These are phyloP conservation scores for Backusella tuberculispora DNA, from an alignment of 192 early-diverging fungal species.

Conservation along the genomic window DNA sequence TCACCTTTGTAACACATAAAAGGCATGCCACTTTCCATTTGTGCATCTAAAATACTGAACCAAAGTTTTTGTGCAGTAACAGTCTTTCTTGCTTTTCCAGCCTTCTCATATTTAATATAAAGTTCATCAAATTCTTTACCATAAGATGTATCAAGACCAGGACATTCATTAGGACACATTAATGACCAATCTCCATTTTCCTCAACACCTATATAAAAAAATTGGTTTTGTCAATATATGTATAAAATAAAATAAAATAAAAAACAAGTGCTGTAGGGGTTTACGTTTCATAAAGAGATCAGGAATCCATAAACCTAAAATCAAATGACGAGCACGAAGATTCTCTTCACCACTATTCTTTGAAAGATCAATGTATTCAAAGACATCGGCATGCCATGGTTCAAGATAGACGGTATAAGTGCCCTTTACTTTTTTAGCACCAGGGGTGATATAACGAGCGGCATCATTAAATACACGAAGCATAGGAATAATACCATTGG, in stretches of 20 bases:
- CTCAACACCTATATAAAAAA: constrained; percentile 67
- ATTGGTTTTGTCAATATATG: too few relatives aligned
- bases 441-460: constrained; percentile 95
- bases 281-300: constrained; percentile 95
- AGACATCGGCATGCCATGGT: constrained; percentile 97
- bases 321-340: constrained; percentile 90
- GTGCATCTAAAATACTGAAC: constrained; percentile 93
- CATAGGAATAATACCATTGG: constrained; percentile 98
- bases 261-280: too few relatives aligned
- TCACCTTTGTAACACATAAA: constrained; percentile 95
- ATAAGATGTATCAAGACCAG: constrained; percentile 83
- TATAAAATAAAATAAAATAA: too few relatives aligned
- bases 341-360: constrained; percentile 98
- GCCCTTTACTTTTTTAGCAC: constrained; percentile 94
- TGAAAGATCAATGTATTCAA: constrained; percentile 90
- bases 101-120: constrained; percentile 82
- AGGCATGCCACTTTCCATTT: constrained; percentile 95
- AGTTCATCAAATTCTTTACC: constrained; percentile 88
- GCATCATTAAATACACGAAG: constrained; percentile 97
- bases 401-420: constrained; percentile 97
- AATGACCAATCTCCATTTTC: constrained; percentile 89
- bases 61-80: constrained; percentile 95
- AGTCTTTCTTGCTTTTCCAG: constrained; percentile 76
- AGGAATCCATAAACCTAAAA: constrained; percentile 95
- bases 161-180: constrained; percentile 95